These are phyloP conservation scores for Tetraselmis striata DNA, from an alignment of 139 green algal species.

Conservation along the genomic window DNA sequence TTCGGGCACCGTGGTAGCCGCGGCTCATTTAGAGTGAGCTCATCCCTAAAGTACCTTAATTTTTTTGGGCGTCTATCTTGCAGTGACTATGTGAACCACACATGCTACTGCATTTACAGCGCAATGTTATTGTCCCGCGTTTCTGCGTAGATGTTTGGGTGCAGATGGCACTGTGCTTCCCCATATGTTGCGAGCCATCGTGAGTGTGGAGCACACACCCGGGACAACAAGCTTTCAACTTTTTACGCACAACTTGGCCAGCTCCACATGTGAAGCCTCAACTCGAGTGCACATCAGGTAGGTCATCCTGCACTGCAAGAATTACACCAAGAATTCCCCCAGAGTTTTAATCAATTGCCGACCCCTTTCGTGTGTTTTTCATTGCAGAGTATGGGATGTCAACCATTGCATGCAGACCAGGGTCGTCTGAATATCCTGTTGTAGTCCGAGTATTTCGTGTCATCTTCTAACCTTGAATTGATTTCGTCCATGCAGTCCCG, in stretches of 20 bases:
- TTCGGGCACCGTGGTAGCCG: background rate
- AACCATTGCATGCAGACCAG: background rate
- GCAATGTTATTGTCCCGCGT: background rate
- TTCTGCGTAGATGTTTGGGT: background rate
- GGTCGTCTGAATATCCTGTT: background rate
- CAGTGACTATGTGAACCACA: too few species aligned
- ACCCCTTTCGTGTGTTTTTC: background rate
- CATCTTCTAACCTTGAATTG: background rate
- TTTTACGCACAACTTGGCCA: background rate
- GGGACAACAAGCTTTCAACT: background rate
- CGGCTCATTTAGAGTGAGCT: background rate
- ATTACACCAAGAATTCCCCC: background rate
- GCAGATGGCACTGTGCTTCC: background rate
- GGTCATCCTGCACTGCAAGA: background rate
- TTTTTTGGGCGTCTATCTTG: background rate
- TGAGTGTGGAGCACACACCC: background rate
- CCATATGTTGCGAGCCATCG: background rate
- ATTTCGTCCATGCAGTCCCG: background rate
- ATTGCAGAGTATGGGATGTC: background rate
- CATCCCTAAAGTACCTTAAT: background rate
- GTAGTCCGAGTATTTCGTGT: background rate
- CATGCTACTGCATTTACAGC: background rate
- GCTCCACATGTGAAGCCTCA: background rate
- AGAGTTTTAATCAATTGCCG: too few species aligned
- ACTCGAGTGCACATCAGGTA: too few species aligned